These are phyloP conservation scores for Quercus agrifolia DNA, from an alignment of 306 rosid species.

Conservation along the genomic window DNA sequence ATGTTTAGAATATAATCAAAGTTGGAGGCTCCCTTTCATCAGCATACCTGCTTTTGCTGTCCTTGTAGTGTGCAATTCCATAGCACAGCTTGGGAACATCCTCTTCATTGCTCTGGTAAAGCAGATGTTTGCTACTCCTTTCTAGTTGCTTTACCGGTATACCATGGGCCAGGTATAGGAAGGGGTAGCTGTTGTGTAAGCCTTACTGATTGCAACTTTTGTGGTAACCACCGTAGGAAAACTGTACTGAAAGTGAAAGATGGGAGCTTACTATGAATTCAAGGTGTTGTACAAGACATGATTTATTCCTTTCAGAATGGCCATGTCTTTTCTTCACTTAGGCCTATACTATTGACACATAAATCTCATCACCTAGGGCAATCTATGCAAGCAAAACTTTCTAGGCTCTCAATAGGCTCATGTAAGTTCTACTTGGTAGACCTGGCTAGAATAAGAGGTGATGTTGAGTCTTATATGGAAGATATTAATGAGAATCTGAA, in stretches of 20 bases:
- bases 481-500: too few relatives aligned
- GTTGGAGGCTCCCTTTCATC: not conserved
- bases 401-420: not conserved
- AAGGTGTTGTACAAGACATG: not conserved
- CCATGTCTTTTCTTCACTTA: not conserved
- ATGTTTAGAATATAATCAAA: too few relatives aligned
- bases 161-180: too few relatives aligned
- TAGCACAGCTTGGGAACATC: not conserved
- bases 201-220: not conserved
- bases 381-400: not conserved
- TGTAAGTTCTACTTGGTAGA: not conserved
- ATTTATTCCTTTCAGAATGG: not conserved
- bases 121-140: not conserved
- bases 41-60: not conserved
- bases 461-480: too few relatives aligned
- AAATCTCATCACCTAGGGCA: not conserved
- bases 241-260: not conserved
- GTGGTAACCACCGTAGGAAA: not conserved
- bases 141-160: too few relatives aligned
- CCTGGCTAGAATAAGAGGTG: not conserved
- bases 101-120: not conserved
- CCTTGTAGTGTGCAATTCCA: not conserved
- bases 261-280: not conserved
- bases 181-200: not conserved
- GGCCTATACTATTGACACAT: not conserved